phyloP scores from a whole-genome alignment of 192 early-diverging fungal genomes.

The Coemansia javaensis region DNA sequence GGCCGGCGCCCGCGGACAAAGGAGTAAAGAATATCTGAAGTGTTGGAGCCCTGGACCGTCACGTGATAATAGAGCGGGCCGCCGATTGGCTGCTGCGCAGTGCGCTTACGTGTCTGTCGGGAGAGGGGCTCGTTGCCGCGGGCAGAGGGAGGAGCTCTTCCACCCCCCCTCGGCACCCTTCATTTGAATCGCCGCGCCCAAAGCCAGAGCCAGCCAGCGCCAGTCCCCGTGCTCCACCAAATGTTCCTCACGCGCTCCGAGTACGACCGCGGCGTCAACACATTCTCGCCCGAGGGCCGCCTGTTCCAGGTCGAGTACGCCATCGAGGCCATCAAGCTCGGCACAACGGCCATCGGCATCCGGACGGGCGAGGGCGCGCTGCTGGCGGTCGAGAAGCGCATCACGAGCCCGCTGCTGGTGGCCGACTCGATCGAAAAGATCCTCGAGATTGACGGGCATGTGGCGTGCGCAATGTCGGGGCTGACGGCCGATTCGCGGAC shows the following conservation, averaged over 20 bases:
- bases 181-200: too few species aligned
- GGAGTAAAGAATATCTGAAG: neutral
- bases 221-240: neutral
- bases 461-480: slow-evolving; percentile 97
- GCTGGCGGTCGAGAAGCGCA: slow-evolving; percentile 95
- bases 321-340: slow-evolving; percentile 99
- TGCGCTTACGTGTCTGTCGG: too few species aligned
- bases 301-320: slow-evolving; percentile 99
- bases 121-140: too few species aligned
- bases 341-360: slow-evolving; percentile 96
- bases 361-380: slow-evolving; percentile 91
- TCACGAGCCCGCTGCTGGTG: slow-evolving; percentile 88
- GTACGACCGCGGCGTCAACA: slow-evolving; percentile 99
- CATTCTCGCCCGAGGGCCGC: slow-evolving; percentile 98
- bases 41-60: too few species aligned
- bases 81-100: too few species aligned
- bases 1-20: slow-evolving; percentile 33
- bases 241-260: slow-evolving; percentile 70
- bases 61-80: too few species aligned
- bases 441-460: slow-evolving; percentile 90
- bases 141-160: too few species aligned
- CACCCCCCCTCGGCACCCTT: too few species aligned
- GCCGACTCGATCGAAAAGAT: slow-evolving; percentile 97
- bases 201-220: neutral
- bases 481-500: slow-evolving; percentile 94